phyloP scores from a whole-genome alignment of 2,329 filamentous ascomycete genomes.

The Myotisia sp. region DNA sequence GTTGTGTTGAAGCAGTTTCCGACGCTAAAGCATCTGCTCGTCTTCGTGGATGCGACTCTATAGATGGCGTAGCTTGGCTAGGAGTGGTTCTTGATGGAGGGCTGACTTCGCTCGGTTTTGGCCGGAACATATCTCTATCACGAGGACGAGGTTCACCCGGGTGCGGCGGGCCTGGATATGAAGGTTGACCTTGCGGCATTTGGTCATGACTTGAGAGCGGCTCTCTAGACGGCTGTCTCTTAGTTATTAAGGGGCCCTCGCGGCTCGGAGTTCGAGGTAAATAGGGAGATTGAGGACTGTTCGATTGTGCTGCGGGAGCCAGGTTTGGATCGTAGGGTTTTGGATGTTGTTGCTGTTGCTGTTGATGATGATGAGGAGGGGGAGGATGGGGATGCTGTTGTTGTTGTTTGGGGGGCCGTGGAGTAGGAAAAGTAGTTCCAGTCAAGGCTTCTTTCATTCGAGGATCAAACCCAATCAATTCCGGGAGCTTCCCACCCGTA shows the following conservation, averaged over 20 bases:
- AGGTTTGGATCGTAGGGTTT: conserved; percentile 18
- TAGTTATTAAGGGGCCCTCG: conserved; percentile 21
- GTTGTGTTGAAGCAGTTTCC: background rate
- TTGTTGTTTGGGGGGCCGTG: conserved; percentile 15
- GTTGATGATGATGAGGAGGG: background rate
- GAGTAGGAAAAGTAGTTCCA: conserved; percentile 30
- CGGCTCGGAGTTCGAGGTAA: conserved; percentile 24
- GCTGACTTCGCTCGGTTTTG: conserved; percentile 6
- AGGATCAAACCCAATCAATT: conserved; percentile 68
- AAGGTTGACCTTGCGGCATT: conserved; percentile 23
- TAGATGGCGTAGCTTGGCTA: conserved; percentile 6
- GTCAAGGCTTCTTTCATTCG: conserved; percentile 63
- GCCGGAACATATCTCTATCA: conserved; percentile 16
- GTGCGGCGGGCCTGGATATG: conserved; percentile 17
- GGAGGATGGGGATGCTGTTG: background rate
- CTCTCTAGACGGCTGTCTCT: conserved; percentile 24
- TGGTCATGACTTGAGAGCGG: conserved; percentile 28
- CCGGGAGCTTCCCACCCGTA: conserved; percentile 68
- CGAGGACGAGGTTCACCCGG: conserved; percentile 14
- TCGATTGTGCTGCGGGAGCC: conserved; percentile 16
- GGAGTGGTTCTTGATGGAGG: background rate
- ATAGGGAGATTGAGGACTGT: conserved; percentile 19
- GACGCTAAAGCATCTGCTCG: conserved; percentile 1
- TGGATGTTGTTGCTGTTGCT: conserved; percentile 12
- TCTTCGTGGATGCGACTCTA: conserved; percentile 5